phyloP scores from a whole-genome alignment of 106 monocot species.

The Dendrobium catenatum region DNA sequence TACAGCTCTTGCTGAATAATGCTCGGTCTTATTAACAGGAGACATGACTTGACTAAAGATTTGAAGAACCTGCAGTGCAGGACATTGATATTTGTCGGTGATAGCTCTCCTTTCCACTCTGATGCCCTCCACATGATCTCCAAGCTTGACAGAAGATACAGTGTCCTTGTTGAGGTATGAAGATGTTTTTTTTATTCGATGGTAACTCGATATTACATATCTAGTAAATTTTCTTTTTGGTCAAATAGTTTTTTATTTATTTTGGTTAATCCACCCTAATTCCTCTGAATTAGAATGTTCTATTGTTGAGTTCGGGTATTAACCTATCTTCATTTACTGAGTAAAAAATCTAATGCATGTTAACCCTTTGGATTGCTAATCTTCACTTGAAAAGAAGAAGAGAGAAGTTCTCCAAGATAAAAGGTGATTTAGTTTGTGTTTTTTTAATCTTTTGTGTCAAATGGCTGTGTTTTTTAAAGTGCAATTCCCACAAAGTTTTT shows the following conservation, averaged over 20 bases:
- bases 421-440: background rate
- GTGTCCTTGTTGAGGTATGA: conserved; percentile 65
- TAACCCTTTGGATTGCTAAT: background rate
- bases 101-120: conserved; percentile 57
- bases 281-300: background rate
- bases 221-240: too few species aligned
- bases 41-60: conserved; percentile 52
- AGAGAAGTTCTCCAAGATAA: background rate
- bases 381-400: background rate
- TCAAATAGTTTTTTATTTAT: too few species aligned
- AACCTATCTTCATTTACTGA: background rate
- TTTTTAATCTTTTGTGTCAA: too few species aligned
- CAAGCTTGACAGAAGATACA: conserved; percentile 66
- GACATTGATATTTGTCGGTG: conserved; percentile 68
- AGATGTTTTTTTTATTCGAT: too few species aligned
- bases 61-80: conserved; percentile 45
- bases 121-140: conserved; percentile 68
- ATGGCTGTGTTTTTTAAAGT: too few species aligned
- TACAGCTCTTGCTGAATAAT: background rate
- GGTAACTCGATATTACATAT: too few species aligned
- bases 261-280: background rate
- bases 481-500: too few species aligned
- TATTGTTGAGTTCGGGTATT: background rate
- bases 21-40: conserved; percentile 25
- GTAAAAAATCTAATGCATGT: background rate